Base-by-base conservation (phyloP, 176 grass and related monocot species). In the Oryza glaberrima region DNA sequence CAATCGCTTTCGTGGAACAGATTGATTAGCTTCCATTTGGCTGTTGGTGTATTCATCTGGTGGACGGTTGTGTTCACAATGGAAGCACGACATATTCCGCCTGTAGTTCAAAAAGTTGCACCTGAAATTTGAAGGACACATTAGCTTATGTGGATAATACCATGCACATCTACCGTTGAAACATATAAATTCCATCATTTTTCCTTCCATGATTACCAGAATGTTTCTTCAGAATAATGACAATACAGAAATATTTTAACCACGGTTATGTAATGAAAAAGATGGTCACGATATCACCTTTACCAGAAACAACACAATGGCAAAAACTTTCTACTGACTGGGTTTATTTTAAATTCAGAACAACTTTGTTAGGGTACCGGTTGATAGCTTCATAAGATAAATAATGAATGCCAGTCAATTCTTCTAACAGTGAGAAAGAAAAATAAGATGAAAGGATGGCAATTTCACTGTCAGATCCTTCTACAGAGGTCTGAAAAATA, bases 31-130 rank as follows among this genome's bases (percentile, higher is more conserved):
- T 30, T 92, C 89, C 82, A 90, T 91, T 94, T 95, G 87, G 77
- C 56, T 88, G 36, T 92, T 90, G 30, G 91, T 80, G 41, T 95
- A 93, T 51, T 90, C 89, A 85, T 98, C 96, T 60, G 93, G 73
- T 76, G 93, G 96, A 14, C 91, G 96, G 52, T 94, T 81, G 16
- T 92, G 85, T n/a, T 98, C 96, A 86, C 96, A 98, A 77, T 93
- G 93, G 75, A 95, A 98, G 76, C 96, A 98, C 85, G 91, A 92
- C 87, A 98, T 93, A 83, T 98, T 98, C 83, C 96, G 82, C 73
- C 96, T 91, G 72, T 98, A 98, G 84, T 98, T 98, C 89, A 98
- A 88, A 86, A 98, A 98, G 67, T 98, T 88, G 81, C 96, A 98
- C 91, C 96, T 98, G 83, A 80, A 73, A 90, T 60, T 78, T 69